Conservation (phyloP, 1,139 yeast genomes). For the Geotrichum klebahnii region DNA sequence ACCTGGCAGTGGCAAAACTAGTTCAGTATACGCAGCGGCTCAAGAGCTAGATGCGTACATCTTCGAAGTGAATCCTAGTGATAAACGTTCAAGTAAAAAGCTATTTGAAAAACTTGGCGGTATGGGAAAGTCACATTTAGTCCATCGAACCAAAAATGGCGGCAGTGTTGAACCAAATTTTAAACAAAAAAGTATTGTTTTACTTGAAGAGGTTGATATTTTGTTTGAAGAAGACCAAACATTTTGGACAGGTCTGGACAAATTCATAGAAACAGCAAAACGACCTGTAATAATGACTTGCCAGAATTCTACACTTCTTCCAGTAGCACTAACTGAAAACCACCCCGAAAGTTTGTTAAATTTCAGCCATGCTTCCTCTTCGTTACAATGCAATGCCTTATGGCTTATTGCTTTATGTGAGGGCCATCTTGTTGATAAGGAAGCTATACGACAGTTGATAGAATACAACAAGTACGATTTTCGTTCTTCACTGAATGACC, state of each 20-base stretch:
- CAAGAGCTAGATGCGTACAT: slow-evolving; percentile 65
- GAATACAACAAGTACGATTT: slow-evolving; percentile 47
- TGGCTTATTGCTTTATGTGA: slow-evolving; percentile 40
- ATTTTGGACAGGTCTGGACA: slow-evolving; percentile 72
- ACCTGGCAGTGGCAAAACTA: slow-evolving; percentile 74
- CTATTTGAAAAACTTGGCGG: slow-evolving; percentile 65
- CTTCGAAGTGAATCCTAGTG: slow-evolving; percentile 75
- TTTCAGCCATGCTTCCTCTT: slow-evolving; percentile 31
- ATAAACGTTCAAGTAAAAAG: slow-evolving; percentile 67
- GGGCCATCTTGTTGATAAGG: slow-evolving; percentile 40
- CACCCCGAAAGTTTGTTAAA: slow-evolving; percentile 32
- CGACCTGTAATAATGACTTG: slow-evolving; percentile 82
- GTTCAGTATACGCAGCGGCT: slow-evolving; percentile 67
- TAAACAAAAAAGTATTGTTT: slow-evolving; percentile 58
- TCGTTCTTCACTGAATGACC: slow-evolving; percentile 50
- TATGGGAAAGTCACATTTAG: slow-evolving; percentile 77
- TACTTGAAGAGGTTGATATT: slow-evolving; percentile 83
- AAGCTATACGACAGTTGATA: slow-evolving; percentile 41
- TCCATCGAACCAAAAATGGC: slow-evolving; percentile 46
- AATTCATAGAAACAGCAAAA: slow-evolving; percentile 60
- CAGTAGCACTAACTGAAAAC: slow-evolving; percentile 10
- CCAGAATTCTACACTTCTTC: slow-evolving; percentile 42
- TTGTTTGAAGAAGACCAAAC: slow-evolving; percentile 73
- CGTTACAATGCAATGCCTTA: slow-evolving; percentile 36
- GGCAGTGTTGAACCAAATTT: slow-evolving; percentile 1